Evolutionary conservation across 1,284 basidiomycete species (phyloP), one percentile per base, ranked within the genome.

Genomic region (Pterulicium gracile): DNA sequence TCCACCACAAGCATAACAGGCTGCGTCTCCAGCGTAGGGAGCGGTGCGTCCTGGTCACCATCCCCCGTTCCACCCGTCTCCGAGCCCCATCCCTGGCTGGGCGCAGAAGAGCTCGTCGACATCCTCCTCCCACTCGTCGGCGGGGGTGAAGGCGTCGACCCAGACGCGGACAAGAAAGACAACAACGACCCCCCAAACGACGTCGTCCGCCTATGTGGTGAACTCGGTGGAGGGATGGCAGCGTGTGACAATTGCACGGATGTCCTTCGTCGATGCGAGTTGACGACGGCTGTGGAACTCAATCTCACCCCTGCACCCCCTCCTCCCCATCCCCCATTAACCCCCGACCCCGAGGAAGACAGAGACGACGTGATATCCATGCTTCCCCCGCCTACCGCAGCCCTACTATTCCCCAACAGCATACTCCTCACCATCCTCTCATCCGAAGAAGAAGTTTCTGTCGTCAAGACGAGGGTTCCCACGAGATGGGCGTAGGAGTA

Each of bases 1-100:
- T 95, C 92, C 0, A 94, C 86, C 0, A 80, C 88, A 14, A 95
- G 69, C 75, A 94, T 86, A 36, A 82, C 75, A 1, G 88, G 88
- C 50, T 83, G 88, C 1, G 84, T 77, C 49, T 88, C 80, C 40
- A 92, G 81, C 1, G 85, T 87, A 1, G 90, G 89, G 4, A 94
- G 65, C 1, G 79, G 79, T 3, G 68, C 64, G 36, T 89, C 85
- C 1, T 78, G 73, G 51, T 87, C 75, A 3, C 75, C 56, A n/a
- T n/a, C n/a, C n/a, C n/a, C n/a, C 27, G 27, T 32, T 10, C 5
- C 72, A 69, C 22, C 72, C 73, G 1, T 67, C 66, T 3, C 49
- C 47, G 27, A 44, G 51, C 23, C 54, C 49, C 42, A 48, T 49
- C 47, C 41, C 44, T n/a, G n/a, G n/a, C 27, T n/a, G 27, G 27